Evolutionary conservation across 2,329 filamentous ascomycete genomes (phyloP).

Genomic region (Alternaria consortialis): DNA sequence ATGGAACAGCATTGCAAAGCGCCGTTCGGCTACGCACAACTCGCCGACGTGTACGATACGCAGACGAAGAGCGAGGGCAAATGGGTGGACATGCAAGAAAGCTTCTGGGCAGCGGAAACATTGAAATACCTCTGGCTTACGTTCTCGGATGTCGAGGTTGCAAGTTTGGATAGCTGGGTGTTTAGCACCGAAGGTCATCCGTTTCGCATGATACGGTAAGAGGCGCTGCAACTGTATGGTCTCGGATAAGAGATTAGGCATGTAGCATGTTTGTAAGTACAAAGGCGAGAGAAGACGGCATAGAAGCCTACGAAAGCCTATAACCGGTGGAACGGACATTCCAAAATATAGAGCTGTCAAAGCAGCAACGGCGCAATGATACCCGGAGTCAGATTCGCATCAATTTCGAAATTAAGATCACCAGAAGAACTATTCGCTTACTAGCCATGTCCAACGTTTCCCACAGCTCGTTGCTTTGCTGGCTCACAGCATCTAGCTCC

Average conservation of each 20-base stretch:
- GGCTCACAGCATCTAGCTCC: neutral
- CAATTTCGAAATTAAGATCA: neutral
- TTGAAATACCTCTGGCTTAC: conserved; percentile 55
- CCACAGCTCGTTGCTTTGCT: neutral
- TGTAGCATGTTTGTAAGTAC: neutral
- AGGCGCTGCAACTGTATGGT: neutral
- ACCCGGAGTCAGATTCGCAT: neutral
- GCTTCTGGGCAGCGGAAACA: conserved; percentile 53
- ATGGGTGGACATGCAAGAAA: conserved; percentile 52
- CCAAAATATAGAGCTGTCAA: neutral
- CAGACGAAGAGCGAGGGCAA: conserved; percentile 28
- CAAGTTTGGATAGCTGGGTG: conserved; percentile 54
- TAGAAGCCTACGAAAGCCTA: neutral
- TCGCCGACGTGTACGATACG: conserved; percentile 47
- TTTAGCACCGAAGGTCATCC: conserved; percentile 57
- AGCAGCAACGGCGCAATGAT: neutral
- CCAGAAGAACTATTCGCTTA: neutral
- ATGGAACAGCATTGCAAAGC: conserved; percentile 52
- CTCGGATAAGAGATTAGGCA: neutral
- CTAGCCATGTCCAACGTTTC: neutral
- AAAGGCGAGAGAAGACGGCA: neutral
- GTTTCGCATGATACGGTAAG: conserved; percentile 51
- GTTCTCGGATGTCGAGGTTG: conserved; percentile 48
- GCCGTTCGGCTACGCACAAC: conserved; percentile 50
- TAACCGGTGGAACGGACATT: neutral